Evolutionary conservation across 208 protist species (phyloP).

Genomic region (Trypanosoma vivax): DNA sequence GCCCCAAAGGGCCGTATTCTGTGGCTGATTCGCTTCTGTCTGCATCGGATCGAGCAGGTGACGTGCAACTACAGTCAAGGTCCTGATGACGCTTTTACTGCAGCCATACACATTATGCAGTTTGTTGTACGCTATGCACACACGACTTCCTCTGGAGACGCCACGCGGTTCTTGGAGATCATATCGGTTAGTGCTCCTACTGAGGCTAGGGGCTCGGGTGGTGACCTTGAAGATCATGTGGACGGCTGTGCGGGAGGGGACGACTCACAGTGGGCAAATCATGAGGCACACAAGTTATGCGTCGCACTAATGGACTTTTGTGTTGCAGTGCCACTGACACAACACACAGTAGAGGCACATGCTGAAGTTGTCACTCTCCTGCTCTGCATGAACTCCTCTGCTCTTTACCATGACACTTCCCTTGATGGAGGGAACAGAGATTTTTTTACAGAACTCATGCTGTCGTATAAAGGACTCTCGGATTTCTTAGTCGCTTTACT

Average conservation of each 20-base stretch:
- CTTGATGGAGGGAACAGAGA: slow-evolving; percentile 50
- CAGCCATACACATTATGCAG: slow-evolving; percentile 38
- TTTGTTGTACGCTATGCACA: slow-evolving; percentile 56
- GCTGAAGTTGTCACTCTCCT: slow-evolving; percentile 46
- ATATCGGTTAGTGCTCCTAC: too few species aligned
- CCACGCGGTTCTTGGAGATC: slow-evolving; percentile 26
- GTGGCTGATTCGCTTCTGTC: slow-evolving; percentile 53
- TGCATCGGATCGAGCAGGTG: slow-evolving; percentile 22
- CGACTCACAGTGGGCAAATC: slow-evolving; percentile 6
- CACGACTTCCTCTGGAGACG: slow-evolving; percentile 24
- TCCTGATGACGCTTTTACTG: slow-evolving; percentile 19
- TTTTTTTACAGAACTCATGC: slow-evolving; percentile 70
- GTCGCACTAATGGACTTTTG: slow-evolving; percentile 36
- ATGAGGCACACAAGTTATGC: slow-evolving; percentile 32
- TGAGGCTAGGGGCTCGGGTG: too few species aligned
- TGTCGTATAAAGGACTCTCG: slow-evolving; percentile 33
- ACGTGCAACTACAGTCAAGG: slow-evolving; percentile 22
- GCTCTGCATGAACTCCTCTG: slow-evolving; percentile 67
- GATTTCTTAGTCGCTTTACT: slow-evolving; percentile 40
- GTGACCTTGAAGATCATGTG: not conserved
- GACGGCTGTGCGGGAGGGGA: not conserved
- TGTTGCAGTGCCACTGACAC: slow-evolving; percentile 25
- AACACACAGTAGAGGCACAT: slow-evolving; percentile 41
- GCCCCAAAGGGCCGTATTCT: slow-evolving; percentile 23
- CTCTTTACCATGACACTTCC: slow-evolving; percentile 61